These are phyloP conservation scores for Tulasnella sp. DNA, from an alignment of 768 basidiomycete genomes.

Conservation along the genomic window DNA sequence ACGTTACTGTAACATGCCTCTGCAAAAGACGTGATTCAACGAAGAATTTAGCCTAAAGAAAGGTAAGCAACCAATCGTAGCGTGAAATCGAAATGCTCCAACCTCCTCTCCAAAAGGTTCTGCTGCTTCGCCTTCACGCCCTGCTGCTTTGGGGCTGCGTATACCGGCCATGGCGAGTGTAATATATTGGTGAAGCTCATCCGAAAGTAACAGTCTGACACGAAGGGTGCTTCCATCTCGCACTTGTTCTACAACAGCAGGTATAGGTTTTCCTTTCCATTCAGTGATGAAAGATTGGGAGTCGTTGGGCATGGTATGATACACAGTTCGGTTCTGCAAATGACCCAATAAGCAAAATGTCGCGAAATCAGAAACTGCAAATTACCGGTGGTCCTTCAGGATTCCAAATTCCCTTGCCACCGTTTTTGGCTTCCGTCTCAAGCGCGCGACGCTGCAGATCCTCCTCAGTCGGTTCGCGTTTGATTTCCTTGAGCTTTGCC, in stretches of 20 bases:
- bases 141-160: slow-evolving; percentile 54
- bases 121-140: slow-evolving; percentile 59
- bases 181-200: slow-evolving; percentile 79
- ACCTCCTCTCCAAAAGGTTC: slow-evolving; percentile 89
- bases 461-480: slow-evolving; percentile 70
- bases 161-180: slow-evolving; percentile 79
- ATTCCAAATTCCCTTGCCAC: slow-evolving; percentile 79
- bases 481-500: slow-evolving; percentile 82
- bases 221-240: slow-evolving; percentile 86
- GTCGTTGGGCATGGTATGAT: slow-evolving; percentile 81
- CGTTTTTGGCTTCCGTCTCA: slow-evolving; percentile 60
- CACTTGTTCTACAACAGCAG: slow-evolving; percentile 93
- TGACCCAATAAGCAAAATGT: background rate
- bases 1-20: slow-evolving; percentile 58
- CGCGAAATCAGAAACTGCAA: background rate
- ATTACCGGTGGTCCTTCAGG: slow-evolving; percentile 59
- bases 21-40: slow-evolving; percentile 79
- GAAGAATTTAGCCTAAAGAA: slow-evolving; percentile 76
- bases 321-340: slow-evolving; percentile 52
- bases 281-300: slow-evolving; percentile 78
- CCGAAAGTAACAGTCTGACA: slow-evolving; percentile 74
- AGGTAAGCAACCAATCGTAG: background rate
- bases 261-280: slow-evolving; percentile 83
- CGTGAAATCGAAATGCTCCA: slow-evolving; percentile 19
- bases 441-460: slow-evolving; percentile 57